A percentile compares a stretch with the other conserved stretches of the same genome.
phyloP scores from a whole-genome alignment of 2,329 filamentous ascomycete genomes.

The Colletotrichum horii region DNA sequence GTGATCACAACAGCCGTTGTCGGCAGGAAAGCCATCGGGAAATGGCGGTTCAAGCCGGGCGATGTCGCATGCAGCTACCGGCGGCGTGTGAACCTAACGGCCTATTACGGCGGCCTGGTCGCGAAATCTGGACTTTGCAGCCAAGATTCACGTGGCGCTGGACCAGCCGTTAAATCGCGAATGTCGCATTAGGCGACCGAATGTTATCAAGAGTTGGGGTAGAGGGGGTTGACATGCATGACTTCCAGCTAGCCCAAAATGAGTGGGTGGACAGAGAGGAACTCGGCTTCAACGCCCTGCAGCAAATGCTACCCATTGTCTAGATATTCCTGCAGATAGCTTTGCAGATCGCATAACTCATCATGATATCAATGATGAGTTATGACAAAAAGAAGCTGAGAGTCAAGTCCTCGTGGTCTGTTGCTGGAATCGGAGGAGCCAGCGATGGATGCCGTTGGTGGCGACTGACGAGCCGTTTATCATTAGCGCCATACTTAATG shows the following conservation, averaged over 20 bases:
- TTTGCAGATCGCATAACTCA: not conserved
- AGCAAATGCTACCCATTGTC: not conserved
- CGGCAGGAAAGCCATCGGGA: not conserved
- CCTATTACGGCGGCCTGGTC: not conserved
- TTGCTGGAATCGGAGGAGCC: not conserved
- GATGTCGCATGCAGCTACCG: constrained; percentile 14
- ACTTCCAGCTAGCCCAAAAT: not conserved
- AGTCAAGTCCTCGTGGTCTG: not conserved
- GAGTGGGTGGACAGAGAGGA: not conserved
- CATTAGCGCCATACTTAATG: not conserved
- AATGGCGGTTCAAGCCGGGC: not conserved
- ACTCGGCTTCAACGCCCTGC: not conserved
- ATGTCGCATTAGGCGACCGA: not conserved
- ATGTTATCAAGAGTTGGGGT: not conserved
- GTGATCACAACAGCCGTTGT: not conserved
- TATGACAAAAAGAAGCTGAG: not conserved
- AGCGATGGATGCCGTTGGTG: not conserved
- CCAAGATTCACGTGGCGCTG: not conserved
- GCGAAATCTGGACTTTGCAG: not conserved
- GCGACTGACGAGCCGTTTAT: not conserved
- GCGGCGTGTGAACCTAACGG: not conserved
- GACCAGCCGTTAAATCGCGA: not conserved
- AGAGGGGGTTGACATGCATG: not conserved
- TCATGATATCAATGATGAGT: not conserved
- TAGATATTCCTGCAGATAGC: rapidly evolving